Percentiles rank a stretch among this genome's conserved stretches.
Evolutionary conservation across 1,284 basidiomycete genomes (phyloP).

Genomic region (Lignosus rhinocerotis): DNA sequence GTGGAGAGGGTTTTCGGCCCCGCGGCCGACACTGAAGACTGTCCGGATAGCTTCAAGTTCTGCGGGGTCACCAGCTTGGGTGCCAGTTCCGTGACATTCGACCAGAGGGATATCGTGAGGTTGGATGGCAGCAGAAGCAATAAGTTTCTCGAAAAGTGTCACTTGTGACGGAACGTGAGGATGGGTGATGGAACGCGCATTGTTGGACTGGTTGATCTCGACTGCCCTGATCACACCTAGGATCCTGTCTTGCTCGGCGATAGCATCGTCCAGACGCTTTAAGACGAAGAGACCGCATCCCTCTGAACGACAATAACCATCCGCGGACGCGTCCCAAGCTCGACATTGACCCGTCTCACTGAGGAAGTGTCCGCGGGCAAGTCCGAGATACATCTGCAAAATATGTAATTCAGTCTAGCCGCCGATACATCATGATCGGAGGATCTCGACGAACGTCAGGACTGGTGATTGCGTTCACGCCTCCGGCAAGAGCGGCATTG

Average conservation of each 20-base stretch:
- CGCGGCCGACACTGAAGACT: constrained; percentile 48
- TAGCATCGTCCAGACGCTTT: constrained; percentile 66
- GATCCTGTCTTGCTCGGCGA: constrained; percentile 64
- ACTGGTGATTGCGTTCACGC: constrained; percentile 71
- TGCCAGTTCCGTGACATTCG: constrained; percentile 72
- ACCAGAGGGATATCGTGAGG: constrained; percentile 55
- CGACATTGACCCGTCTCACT: constrained; percentile 68
- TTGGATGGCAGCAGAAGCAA: constrained; percentile 47
- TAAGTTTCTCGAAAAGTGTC: constrained; percentile 49
- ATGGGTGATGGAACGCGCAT: constrained; percentile 67
- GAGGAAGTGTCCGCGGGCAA: constrained; percentile 70
- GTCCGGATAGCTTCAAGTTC: constrained; percentile 63
- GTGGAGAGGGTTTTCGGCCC: constrained; percentile 52
- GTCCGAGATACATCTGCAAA: constrained; percentile 63
- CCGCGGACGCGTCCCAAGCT: constrained; percentile 67
- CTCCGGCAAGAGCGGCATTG: constrained; percentile 67
- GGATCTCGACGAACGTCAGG: constrained; percentile 55
- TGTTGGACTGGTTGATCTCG: constrained; percentile 70
- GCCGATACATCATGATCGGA: neutral
- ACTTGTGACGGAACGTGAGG: constrained; percentile 65
- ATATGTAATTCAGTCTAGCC: neutral
- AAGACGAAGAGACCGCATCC: constrained; percentile 72
- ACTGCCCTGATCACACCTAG: constrained; percentile 66
- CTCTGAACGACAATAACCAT: constrained; percentile 74
- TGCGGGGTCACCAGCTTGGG: constrained; percentile 66